Base-by-base conservation (phyloP, 495 filamentous ascomycete genomes). In the Beverwykella pulmonaria region DNA sequence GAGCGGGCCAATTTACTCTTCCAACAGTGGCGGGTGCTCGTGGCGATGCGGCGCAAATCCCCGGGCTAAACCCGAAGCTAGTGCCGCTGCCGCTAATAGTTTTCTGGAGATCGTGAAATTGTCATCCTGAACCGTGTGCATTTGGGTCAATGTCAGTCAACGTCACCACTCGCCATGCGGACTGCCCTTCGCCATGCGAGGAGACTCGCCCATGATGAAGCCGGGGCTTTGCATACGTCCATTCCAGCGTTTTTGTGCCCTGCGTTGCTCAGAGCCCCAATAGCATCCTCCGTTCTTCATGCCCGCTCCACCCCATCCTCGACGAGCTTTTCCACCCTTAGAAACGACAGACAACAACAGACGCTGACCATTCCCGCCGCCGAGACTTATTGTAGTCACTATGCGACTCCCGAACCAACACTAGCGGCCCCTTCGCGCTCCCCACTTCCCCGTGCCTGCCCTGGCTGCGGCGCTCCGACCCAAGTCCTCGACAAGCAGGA, bases 381-480 rank as follows among this genome's bases (percentile, higher is more conserved):
- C 20, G 7, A 23, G 9, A 52, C 26, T 12, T 52, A 54, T 20
- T 9, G 23, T 17, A 54, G 52, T 25, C 52, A 54, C 20, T 29
- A 22, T 32, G n/a, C 8, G 6, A 52, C 2, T 17, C 6, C 5
- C 25, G 12, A 54, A 10, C 3, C 52, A 9, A 10, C 52, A 1
- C 27, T 25, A 52, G 48, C 39, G 2, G 3, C 22, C 9, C 48
- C 48, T 23, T 52, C 48, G 27, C 30, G n/a, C 34, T 20, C 19
- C 10, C 0, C 53, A 2, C 75, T 91, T 2, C 90, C 90, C 0
- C 64, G 73, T 3, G 81, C 83, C 69, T 99, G 94, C 74, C 86
- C 90, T 22, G 94, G 94, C 58, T 99, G 94, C 75, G 94, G 94
- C 50, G 95, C 93, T 30, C 84, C 88, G 61, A 83, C 88, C 53